These are phyloP conservation scores for Pseudocercospora fijiensis DNA, from an alignment of 2,329 filamentous ascomycete species.

Conservation along the genomic window DNA sequence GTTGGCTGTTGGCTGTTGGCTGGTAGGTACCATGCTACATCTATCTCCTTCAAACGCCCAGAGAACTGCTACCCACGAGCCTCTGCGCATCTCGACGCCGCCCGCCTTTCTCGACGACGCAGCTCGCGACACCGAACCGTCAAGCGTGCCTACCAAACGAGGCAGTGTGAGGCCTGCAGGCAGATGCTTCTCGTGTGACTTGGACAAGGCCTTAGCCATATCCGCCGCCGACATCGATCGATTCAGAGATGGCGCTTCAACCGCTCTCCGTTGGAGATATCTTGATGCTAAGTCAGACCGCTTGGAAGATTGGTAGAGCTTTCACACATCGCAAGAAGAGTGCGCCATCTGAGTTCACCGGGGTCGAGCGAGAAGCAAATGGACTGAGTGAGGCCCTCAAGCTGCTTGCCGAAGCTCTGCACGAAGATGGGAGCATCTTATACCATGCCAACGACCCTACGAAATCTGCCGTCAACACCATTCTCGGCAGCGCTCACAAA, in stretches of 20 bases:
- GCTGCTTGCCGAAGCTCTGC: slow-evolving; percentile 47
- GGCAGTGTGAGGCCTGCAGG: neutral
- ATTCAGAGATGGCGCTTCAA: slow-evolving; percentile 27
- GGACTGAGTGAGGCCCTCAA: slow-evolving; percentile 46
- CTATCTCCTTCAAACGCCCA: neutral
- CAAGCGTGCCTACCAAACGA: neutral
- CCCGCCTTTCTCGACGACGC: neutral
- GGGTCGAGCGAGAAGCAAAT: slow-evolving; percentile 45
- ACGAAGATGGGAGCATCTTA: slow-evolving; percentile 40
- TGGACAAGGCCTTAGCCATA: neutral
- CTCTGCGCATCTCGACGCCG: neutral
- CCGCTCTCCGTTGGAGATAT: slow-evolving; percentile 44
- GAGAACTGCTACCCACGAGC: neutral
- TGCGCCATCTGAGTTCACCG: slow-evolving; percentile 45
- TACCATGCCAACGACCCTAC: slow-evolving; percentile 39
- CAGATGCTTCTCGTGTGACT: neutral
- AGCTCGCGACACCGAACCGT: neutral
- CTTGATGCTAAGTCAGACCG: slow-evolving; percentile 48
- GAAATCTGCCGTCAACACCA: slow-evolving; percentile 41
- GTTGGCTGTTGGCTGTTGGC: too few species aligned
- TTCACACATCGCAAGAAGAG: slow-evolving; percentile 45
- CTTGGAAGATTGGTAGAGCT: slow-evolving; percentile 48
- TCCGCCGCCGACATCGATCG: neutral
- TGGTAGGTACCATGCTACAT: neutral
- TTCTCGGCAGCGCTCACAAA: slow-evolving; percentile 42